A percentile compares a stretch with the other conserved stretches of the same genome.
phyloP scores from a whole-genome alignment of 2,329 filamentous ascomycete species.

The Ophiocordyceps camponoti-floridani region DNA sequence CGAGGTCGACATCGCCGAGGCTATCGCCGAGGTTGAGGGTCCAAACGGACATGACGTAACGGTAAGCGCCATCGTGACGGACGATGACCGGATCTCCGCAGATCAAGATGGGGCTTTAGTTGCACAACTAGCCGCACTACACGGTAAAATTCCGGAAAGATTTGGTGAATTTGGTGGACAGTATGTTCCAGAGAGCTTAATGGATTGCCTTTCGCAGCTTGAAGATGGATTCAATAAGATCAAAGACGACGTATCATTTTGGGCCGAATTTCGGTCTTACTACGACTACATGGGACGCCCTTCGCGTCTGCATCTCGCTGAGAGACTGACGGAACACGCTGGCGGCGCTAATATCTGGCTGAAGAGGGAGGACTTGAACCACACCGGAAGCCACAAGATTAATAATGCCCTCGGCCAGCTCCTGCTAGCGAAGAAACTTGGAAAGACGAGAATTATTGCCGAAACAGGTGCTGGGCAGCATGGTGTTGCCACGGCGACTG shows the following conservation, averaged over 20 bases:
- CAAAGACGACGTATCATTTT: constrained; percentile 76
- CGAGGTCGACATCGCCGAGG: constrained; percentile 55
- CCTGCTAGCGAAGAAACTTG: constrained; percentile 65
- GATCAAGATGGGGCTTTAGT: constrained; percentile 42
- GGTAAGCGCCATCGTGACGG: constrained; percentile 41
- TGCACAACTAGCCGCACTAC: constrained; percentile 72
- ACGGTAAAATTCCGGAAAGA: constrained; percentile 61
- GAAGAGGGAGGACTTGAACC: constrained; percentile 94
- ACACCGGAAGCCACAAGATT: constrained; percentile 98
- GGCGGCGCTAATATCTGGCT: constrained; percentile 94
- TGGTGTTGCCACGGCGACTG: constrained; percentile 91
- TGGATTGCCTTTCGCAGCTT: constrained; percentile 87
- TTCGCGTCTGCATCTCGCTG: constrained; percentile 76
- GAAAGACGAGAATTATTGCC: constrained; percentile 94
- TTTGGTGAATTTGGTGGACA: constrained; percentile 96
- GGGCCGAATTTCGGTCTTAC: constrained; percentile 91
- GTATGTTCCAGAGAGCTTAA: constrained; percentile 91
- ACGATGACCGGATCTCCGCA: constrained; percentile 46
- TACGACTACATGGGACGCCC: constrained; percentile 96
- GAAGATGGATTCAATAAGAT: constrained; percentile 83
- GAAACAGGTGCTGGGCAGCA: constrained; percentile 97
- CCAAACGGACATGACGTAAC: constrained; percentile 24
- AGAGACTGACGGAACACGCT: constrained; percentile 72
- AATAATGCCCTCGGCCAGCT: constrained; percentile 96
- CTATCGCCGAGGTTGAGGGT: constrained; percentile 35